Evolutionary conservation across 2,329 filamentous ascomycete genomes (phyloP).

Genomic region (Aspergillus eucalypticola): DNA sequence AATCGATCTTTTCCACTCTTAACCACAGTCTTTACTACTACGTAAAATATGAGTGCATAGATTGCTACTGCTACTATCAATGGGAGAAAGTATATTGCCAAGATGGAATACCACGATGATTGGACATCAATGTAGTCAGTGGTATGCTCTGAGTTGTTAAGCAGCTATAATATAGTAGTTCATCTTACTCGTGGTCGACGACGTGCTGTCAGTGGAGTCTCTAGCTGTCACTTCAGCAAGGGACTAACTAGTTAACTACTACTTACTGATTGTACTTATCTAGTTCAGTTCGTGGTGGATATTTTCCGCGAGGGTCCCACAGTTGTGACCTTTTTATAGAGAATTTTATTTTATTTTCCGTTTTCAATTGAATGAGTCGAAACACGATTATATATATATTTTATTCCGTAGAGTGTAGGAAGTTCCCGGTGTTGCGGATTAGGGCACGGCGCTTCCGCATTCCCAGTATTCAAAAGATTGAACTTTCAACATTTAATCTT

Average conservation of each 20-base stretch:
- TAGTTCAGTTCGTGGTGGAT: not conserved
- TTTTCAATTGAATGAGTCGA: too few species aligned
- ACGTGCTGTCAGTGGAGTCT: not conserved
- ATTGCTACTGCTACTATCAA: too few species aligned
- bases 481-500: too few species aligned
- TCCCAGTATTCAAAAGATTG: too few species aligned
- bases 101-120: not conserved
- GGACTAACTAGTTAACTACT: not conserved
- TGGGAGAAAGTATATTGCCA: too few species aligned
- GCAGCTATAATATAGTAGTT: not conserved
- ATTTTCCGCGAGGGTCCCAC: too few species aligned
- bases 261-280: not conserved
- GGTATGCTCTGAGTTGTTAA: not conserved
- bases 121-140: not conserved
- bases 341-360: too few species aligned
- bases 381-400: too few species aligned
- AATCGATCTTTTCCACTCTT: not conserved
- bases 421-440: not conserved
- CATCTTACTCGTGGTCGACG: not conserved
- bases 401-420: too few species aligned
- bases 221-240: not conserved
- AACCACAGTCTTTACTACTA: not conserved
- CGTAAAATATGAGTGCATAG: too few species aligned
- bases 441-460: not conserved
- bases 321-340: too few species aligned